phyloP scores from a whole-genome alignment of 2,329 filamentous ascomycete species.

The Trichoderma gracile region DNA sequence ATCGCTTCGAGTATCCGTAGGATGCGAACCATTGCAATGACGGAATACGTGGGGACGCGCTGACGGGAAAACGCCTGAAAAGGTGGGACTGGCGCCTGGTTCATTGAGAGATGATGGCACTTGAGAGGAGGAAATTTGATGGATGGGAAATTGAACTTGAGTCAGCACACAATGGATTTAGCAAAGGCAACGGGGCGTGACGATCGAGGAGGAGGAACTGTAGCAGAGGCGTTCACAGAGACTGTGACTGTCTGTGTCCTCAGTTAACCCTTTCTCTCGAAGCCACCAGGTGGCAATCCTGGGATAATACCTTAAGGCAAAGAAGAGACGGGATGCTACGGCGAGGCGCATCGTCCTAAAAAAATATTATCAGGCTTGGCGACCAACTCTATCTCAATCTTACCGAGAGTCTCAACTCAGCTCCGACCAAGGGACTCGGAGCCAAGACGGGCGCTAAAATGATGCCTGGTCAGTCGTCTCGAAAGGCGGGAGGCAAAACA shows the following conservation, averaged over 20 bases:
- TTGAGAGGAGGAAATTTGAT: too few relatives aligned
- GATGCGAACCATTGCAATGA: conserved; percentile 7
- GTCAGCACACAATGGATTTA: too few relatives aligned
- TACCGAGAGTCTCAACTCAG: background rate
- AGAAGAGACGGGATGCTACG: background rate
- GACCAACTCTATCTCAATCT: conserved; percentile 15
- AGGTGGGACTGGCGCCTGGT: too few relatives aligned
- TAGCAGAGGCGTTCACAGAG: too few relatives aligned
- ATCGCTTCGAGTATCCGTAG: background rate
- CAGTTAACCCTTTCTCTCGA: too few relatives aligned
- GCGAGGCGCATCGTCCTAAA: background rate
- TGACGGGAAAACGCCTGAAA: background rate
- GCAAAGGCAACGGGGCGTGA: too few relatives aligned
- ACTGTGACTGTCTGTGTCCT: too few relatives aligned
- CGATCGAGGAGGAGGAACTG: too few relatives aligned
- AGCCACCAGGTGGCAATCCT: too few relatives aligned
- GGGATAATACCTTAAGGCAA: too few relatives aligned
- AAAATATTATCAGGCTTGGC: conserved; percentile 15
- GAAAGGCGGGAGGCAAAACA: background rate
- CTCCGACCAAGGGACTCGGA: background rate
- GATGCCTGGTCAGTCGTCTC: background rate
- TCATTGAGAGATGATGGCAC: too few relatives aligned
- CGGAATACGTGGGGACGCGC: conserved; percentile 4
- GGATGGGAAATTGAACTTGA: too few relatives aligned
- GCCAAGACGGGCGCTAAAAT: conserved; percentile 17